Evolutionary conservation across 139 green algal species (phyloP), one percentile per base, ranked within the genome.

Genomic region (Trebouxia sp.): DNA sequence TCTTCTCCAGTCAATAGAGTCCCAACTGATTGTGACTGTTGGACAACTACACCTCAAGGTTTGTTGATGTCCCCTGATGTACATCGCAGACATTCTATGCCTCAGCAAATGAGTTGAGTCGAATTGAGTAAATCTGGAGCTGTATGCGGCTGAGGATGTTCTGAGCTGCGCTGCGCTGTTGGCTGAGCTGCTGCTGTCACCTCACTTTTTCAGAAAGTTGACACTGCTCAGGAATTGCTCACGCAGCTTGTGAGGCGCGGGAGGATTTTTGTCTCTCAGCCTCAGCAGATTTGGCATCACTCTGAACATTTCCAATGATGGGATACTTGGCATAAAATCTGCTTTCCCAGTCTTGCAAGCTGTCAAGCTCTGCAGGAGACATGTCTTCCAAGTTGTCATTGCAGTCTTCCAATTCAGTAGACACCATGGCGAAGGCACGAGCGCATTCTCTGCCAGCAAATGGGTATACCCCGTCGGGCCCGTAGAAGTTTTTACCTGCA

Each of bases 361-460:
- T 89, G 32, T 96, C 88, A 75, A 87, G 48, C 84, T 97, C 94
- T 35, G 83, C 81, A 22, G 30, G 47, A 15, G 53, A 47, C 58
- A 85, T 38, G 17, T 80, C 82, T 15, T 84, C 76, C 22, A 95
- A 77, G 82, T 96, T 80, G 26, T 87, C 88, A 66, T 84, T 88
- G 72, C 88, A 95, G 85, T 96, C 93, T 42, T 65, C 43, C 11
- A 85, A 41, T 8, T 95, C 90, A 0, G 89, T 94, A 48, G 91
- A 95, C 35, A 92, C 88, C 65, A 95, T 87, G n/a, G 93, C 93
- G 56, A 97, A 89, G 1, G 93, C 93, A 0, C 91, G 86, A 0
- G 93, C 92, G 32, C 91, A 93, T 84, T 97, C 92, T 32, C 84
- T 83, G 32, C 93, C 93, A 1, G 89, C 93, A 89, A 97, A 97